Evolutionary conservation across 768 basidiomycete species (phyloP), one percentile per base, ranked within the genome.

Genomic region (Collybia sordida): DNA sequence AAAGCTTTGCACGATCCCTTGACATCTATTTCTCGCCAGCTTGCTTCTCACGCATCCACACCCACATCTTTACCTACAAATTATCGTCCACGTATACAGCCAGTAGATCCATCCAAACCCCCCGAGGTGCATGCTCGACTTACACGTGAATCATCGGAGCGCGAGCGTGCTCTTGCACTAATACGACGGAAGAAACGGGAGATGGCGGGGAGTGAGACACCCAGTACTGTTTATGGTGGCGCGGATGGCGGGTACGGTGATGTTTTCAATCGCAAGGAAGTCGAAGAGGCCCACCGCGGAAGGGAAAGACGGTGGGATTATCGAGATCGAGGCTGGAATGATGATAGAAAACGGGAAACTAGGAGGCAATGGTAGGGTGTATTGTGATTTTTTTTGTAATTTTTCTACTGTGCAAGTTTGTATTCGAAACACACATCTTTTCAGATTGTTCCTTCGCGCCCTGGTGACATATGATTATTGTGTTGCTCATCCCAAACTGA

Each of bases 1-100:
- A 89, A 91, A 60, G 77, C 75, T 1, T 69, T 68, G 15, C 77
- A 85, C 42, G 90, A 91, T 61, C 89, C 90, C 5, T 74, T 91
- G 11, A 84, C 86, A 1, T 82, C 83, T 6, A 90, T 92, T 56
- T 86, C 82, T 6, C 74, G 79, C 36, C 81, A 85, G 52, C 77
- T 90, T 5, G 73, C 81, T 8, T 67, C 77, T 0, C 74, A 73
- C 2, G 45, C 59, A 4, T 52, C 64, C 48, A 22, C 57, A 51
- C 41, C 61, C 52, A 36, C 56, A 27, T 23, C 63, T 42, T 53
- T 25, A 44, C 57, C 23, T 18, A 46, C 49, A 36, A 52, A 42
- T 46, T 67, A 50, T 42, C 52, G 53, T 41, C 36, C 49, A 35
- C 55, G 43, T 44, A 45, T 51, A 22, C 44, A 66, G 31, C 50